Percentiles rank a stretch among this genome's conserved stretches.
phyloP scores from a whole-genome alignment of 2,329 filamentous ascomycete genomes.

The Arthrinium phaeospermum region DNA sequence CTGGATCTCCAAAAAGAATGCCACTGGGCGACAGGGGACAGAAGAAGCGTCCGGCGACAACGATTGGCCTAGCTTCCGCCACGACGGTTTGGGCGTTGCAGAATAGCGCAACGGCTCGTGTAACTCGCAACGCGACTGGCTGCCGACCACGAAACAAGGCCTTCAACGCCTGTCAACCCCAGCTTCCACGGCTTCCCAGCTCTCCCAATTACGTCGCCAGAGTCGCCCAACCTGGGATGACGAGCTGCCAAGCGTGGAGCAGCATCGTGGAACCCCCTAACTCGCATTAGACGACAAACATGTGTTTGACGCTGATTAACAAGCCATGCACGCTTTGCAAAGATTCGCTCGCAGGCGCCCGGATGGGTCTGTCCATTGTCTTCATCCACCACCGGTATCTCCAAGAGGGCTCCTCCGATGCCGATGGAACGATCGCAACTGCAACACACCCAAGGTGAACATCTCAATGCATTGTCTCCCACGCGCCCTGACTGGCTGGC shows the following conservation, averaged over 20 bases:
- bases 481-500: not conserved
- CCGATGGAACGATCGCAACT: slow-evolving; percentile 4
- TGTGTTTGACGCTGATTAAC: slow-evolving; percentile 10
- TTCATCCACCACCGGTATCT: not conserved
- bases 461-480: not conserved
- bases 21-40: not conserved
- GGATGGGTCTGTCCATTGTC: not conserved
- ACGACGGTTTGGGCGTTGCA: slow-evolving; percentile 7
- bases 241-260: not conserved
- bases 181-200: not conserved
- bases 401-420: not conserved
- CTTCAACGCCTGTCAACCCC: not conserved
- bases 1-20: not conserved
- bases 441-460: slow-evolving; percentile 15
- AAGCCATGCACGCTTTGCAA: not conserved
- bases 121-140: not conserved
- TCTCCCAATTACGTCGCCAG: slow-evolving; percentile 3
- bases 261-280: slow-evolving; percentile 1
- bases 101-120: not conserved
- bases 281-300: slow-evolving; percentile 13
- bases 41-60: not conserved
- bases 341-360: not conserved
- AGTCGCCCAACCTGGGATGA: not conserved
- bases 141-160: not conserved
- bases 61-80: slow-evolving; percentile 13